Evolutionary conservation across 495 filamentous ascomycete species (phyloP).

Genomic region (Aspergillus nidulans): DNA sequence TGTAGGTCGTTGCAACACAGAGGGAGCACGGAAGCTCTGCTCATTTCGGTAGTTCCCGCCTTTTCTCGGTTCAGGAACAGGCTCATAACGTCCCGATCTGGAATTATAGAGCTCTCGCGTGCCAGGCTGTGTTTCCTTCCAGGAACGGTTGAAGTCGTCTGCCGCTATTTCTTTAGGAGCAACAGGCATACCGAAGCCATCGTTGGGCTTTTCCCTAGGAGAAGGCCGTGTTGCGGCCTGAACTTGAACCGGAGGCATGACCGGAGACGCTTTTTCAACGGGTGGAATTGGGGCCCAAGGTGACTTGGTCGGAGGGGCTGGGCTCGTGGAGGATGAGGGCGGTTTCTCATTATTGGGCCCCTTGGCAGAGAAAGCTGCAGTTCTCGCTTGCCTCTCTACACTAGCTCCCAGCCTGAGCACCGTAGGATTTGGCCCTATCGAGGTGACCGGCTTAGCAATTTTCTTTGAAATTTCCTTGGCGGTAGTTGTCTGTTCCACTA

Average conservation of each 20-base stretch:
- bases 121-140: conserved; percentile 65
- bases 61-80: conserved; percentile 70
- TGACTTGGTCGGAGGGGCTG: conserved; percentile 75
- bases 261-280: conserved; percentile 72
- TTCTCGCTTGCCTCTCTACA: conserved; percentile 48
- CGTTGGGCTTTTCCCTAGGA: conserved; percentile 31
- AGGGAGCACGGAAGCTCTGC: conserved; percentile 62
- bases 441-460: conserved; percentile 43
- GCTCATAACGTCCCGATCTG: conserved; percentile 89
- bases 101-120: conserved; percentile 85
- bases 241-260: conserved; percentile 43
- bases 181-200: conserved; percentile 28
- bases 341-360: conserved; percentile 68
- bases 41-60: conserved; percentile 61
- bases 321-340: conserved; percentile 73
- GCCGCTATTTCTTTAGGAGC: conserved; percentile 81
- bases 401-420: conserved; percentile 50
- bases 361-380: conserved; percentile 56
- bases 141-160: conserved; percentile 87
- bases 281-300: conserved; percentile 87
- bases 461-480: conserved; percentile 29
- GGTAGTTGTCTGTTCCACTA: conserved; percentile 19
- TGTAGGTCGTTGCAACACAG: conserved; percentile 70
- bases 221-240: conserved; percentile 24
- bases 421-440: conserved; percentile 50